These are phyloP conservation scores for Fusarium pseudoanthophilum DNA, from an alignment of 2,329 filamentous ascomycete species.

Conservation along the genomic window DNA sequence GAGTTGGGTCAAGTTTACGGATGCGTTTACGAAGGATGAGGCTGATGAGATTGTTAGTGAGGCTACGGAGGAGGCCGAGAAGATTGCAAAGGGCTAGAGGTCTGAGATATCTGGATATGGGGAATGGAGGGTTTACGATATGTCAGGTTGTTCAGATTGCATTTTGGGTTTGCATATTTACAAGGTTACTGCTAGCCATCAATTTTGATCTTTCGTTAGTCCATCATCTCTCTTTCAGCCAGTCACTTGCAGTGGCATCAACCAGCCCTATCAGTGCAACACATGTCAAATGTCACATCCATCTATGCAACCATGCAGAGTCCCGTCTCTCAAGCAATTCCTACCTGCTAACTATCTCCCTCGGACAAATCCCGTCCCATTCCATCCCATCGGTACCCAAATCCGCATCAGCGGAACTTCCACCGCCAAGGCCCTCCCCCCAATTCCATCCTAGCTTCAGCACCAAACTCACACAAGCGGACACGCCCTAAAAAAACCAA, in stretches of 20 bases:
- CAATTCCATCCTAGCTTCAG: not conserved
- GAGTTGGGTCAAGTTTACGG: slow-evolving; percentile 37
- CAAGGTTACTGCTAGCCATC: not conserved
- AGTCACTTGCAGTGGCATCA: not conserved
- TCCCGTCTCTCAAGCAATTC: not conserved
- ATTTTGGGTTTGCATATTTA: not conserved
- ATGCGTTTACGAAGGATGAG: slow-evolving; percentile 36
- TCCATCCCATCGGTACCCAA: not conserved
- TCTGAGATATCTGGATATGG: too few relatives aligned
- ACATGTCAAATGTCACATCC: not conserved
- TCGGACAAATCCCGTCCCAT: not conserved
- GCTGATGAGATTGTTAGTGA: slow-evolving; percentile 30
- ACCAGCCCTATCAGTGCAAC: not conserved
- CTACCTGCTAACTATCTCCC: not conserved
- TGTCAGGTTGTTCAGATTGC: not conserved
- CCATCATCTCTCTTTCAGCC: not conserved
- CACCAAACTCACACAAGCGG: not conserved
- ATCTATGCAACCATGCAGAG: not conserved
- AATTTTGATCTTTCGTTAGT: not conserved
- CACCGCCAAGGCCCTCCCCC: not conserved
- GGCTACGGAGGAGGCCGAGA: slow-evolving; percentile 32
- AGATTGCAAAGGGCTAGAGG: slow-evolving; percentile 9
- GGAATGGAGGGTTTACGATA: too few relatives aligned
- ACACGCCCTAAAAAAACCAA: not conserved
- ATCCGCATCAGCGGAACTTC: not conserved